A percentile compares a stretch with the other conserved stretches of the same genome.
Evolutionary conservation across 257 asterid genomes (phyloP).

Genomic region (Fraxinus anomala): DNA sequence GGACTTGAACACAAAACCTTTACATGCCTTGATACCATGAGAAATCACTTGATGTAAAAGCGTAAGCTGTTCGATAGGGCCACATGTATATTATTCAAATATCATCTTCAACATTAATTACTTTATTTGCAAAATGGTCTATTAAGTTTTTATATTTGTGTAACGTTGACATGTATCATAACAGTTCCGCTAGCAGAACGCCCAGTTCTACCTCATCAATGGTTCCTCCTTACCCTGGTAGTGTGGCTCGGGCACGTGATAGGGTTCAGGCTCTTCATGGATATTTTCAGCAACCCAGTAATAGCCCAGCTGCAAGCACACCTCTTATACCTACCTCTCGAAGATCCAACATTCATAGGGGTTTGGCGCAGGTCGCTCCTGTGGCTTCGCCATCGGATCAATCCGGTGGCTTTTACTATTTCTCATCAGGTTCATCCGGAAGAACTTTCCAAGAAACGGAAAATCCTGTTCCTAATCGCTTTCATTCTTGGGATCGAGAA

Average conservation of each 20-base stretch:
- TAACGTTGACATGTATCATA: conserved; percentile 6
- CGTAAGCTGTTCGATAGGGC: too few species aligned
- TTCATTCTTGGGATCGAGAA: conserved; percentile 56
- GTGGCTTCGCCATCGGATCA: conserved; percentile 56
- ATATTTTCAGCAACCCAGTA: conserved; percentile 62
- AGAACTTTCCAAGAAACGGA: conserved; percentile 64
- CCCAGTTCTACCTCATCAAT: conserved; percentile 60
- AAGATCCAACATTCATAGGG: conserved; percentile 50
- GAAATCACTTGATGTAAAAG: not conserved
- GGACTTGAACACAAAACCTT: not conserved
- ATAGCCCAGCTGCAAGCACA: conserved; percentile 42
- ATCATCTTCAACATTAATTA: too few species aligned
- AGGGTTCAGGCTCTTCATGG: conserved; percentile 67
- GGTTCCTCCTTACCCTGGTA: conserved; percentile 59
- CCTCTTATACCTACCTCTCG: conserved; percentile 39
- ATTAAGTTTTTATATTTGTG: not conserved
- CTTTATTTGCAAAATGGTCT: not conserved
- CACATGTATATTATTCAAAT: not conserved
- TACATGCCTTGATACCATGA: not conserved
- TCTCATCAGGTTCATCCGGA: conserved; percentile 57
- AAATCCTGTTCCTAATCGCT: conserved; percentile 42
- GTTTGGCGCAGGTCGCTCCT: conserved; percentile 47
- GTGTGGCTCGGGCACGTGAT: conserved; percentile 56
- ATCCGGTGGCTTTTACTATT: conserved; percentile 46
- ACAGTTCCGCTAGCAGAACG: conserved; percentile 61